These are phyloP conservation scores for Lotmaria passim DNA, from an alignment of 208 protist species.

Conservation along the genomic window DNA sequence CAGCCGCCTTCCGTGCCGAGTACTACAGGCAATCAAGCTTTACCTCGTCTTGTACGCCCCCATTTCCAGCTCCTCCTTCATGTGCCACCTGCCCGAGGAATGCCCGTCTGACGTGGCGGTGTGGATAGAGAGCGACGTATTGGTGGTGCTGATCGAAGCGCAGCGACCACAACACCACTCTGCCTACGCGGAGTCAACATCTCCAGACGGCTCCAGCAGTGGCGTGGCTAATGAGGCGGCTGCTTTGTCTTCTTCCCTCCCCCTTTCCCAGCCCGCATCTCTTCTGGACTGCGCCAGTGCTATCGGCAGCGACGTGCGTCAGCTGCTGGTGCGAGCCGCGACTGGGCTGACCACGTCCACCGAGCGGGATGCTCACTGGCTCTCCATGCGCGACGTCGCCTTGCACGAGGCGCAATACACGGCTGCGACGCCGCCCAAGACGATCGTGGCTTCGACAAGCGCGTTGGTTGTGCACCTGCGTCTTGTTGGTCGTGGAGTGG, in stretches of 20 bases:
- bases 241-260: background rate
- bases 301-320: conserved; percentile 9
- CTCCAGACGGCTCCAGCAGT: no score
- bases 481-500: conserved; percentile 1
- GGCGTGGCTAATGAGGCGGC: background rate
- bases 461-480: conserved; percentile 11
- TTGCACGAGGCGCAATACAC: conserved; percentile 19
- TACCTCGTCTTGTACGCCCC: conserved; percentile 34
- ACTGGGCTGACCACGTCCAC: background rate
- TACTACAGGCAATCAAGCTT: conserved; percentile 23
- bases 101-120: conserved; percentile 24
- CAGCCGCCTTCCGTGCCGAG: conserved; percentile 10
- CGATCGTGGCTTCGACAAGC: background rate
- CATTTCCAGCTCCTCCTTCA: conserved; percentile 24
- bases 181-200: background rate
- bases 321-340: conserved; percentile 3
- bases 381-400: conserved; percentile 2
- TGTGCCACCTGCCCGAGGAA: conserved; percentile 21
- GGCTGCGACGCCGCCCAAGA: background rate
- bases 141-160: conserved; percentile 24
- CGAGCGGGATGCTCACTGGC: conserved; percentile 21
- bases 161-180: background rate
- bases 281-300: conserved; percentile 25
- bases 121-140: conserved; percentile 19
- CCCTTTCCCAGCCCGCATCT: background rate